Percentiles rank a stretch among this genome's conserved stretches.
Evolutionary conservation across 1,284 basidiomycete species (phyloP).

Genomic region (Cutaneotrichosporon mucoides): DNA sequence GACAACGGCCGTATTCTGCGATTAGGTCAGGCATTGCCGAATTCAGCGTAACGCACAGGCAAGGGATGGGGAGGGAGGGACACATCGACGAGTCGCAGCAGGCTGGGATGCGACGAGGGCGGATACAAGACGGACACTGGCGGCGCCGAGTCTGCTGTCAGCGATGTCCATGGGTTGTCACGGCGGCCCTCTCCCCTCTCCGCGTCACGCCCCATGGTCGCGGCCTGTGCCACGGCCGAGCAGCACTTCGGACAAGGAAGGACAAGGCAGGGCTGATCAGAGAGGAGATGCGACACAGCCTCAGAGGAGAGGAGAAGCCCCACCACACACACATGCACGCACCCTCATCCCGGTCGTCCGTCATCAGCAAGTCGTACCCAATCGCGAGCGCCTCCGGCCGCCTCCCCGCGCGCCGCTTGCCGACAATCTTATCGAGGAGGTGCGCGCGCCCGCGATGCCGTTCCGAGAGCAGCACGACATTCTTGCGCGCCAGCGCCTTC

Average conservation of each 20-base stretch:
- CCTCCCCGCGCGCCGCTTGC: constrained; percentile 9
- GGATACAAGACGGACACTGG: constrained; percentile 84
- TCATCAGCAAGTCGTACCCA: constrained; percentile 81
- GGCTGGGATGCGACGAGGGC: constrained; percentile 68
- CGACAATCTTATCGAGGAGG: constrained; percentile 22
- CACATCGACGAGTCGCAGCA: constrained; percentile 73
- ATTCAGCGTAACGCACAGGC: constrained; percentile 24
- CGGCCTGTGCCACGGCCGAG: too few relatives aligned
- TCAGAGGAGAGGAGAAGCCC: too few relatives aligned
- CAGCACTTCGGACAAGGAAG: too few relatives aligned
- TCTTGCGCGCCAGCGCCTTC: constrained; percentile 67
- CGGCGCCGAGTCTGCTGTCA: constrained; percentile 66
- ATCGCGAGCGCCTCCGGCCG: constrained; percentile 63
- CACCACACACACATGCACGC: constrained; percentile 28
- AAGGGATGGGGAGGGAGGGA: constrained; percentile 63
- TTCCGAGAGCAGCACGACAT: constrained; percentile 66
- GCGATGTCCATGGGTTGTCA: not conserved
- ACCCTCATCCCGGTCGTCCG: constrained; percentile 89
- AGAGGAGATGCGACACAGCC: too few relatives aligned
- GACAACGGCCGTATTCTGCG: constrained; percentile 71
- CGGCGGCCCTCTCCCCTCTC: too few relatives aligned
- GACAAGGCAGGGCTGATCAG: too few relatives aligned
- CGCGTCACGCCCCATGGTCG: too few relatives aligned
- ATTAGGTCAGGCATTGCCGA: not conserved
- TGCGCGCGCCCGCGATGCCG: constrained; percentile 51